A percentile compares a stretch with the other conserved stretches of the same genome.
phyloP scores from a whole-genome alignment of 768 basidiomycete species.

The Ramaria rubella region DNA sequence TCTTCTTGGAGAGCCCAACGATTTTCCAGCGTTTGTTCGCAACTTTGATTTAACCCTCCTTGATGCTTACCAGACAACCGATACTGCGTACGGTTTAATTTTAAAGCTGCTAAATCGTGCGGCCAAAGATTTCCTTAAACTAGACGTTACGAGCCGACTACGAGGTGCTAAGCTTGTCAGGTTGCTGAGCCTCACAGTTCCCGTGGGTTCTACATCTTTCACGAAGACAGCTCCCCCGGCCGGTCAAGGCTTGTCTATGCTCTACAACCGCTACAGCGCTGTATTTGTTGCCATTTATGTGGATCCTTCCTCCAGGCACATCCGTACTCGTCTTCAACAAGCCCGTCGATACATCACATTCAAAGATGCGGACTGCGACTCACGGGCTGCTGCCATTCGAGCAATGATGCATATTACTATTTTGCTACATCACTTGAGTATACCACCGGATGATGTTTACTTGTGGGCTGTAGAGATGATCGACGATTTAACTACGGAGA shows the following conservation, averaged over 20 bases:
- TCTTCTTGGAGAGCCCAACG: slow-evolving; percentile 50
- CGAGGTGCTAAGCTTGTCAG: slow-evolving; percentile 49
- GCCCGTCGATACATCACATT: slow-evolving; percentile 66
- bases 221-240: slow-evolving; percentile 45
- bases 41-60: slow-evolving; percentile 49
- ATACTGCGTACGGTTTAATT: slow-evolving; percentile 74
- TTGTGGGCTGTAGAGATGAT: slow-evolving; percentile 64
- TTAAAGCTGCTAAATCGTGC: slow-evolving; percentile 76
- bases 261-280: slow-evolving; percentile 77
- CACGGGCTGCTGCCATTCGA: slow-evolving; percentile 66
- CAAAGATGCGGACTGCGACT: slow-evolving; percentile 51
- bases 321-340: slow-evolving; percentile 50
- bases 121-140: slow-evolving; percentile 29
- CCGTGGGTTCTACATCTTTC: slow-evolving; percentile 65
- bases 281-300: slow-evolving; percentile 66
- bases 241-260: slow-evolving; percentile 55
- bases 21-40: slow-evolving; percentile 69
- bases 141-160: slow-evolving; percentile 24
- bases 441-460: slow-evolving; percentile 46
- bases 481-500: slow-evolving; percentile 48
- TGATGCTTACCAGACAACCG: slow-evolving; percentile 41
- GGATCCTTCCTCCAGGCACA: slow-evolving; percentile 42
- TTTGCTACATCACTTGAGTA: slow-evolving; percentile 47
- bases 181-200: slow-evolving; percentile 63
- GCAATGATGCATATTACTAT: slow-evolving; percentile 66